Conservation (phyloP, 176 grass and related monocot species). For the Luzula sylvatica region DNA sequence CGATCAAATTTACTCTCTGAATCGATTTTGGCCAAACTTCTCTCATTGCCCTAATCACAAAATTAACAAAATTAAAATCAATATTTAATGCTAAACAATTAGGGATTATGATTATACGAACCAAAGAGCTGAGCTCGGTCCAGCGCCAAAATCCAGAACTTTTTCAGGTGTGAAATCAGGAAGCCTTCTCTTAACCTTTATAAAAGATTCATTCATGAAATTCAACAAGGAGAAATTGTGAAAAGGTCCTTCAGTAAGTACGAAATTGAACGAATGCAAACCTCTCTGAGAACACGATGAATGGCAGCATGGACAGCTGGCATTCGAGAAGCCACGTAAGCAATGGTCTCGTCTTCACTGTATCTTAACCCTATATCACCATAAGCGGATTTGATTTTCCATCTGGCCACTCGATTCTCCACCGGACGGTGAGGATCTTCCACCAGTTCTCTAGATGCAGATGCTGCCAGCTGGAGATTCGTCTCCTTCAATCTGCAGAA, state of each 20-base stretch:
- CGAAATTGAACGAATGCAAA: conserved; percentile 23
- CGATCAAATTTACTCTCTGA: conserved; percentile 74
- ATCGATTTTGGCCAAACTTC: conserved; percentile 88
- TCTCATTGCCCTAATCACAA: conserved; percentile 73
- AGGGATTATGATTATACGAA: conserved; percentile 16
- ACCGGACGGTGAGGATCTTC: conserved; percentile 46
- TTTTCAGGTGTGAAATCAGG: conserved; percentile 62
- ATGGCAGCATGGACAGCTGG: conserved; percentile 69
- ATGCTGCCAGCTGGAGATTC: conserved; percentile 49
- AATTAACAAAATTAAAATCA: background rate
- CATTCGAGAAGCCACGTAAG: conserved; percentile 88
- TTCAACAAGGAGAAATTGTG: background rate
- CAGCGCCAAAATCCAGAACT: conserved; percentile 86
- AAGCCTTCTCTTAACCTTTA: conserved; percentile 57
- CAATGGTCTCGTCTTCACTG: conserved; percentile 66
- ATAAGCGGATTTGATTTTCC: conserved; percentile 72
- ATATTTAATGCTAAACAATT: conserved; percentile 2
- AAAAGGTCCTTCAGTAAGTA: no score
- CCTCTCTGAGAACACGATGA: conserved; percentile 85
- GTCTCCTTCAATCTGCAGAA: conserved; percentile 59
- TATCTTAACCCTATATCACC: conserved; percentile 73
- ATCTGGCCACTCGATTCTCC: conserved; percentile 38
- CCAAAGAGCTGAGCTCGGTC: conserved; percentile 94
- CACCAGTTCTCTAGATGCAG: conserved; percentile 40
- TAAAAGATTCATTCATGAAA: background rate